Evolutionary conservation across 768 basidiomycete species (phyloP).

Genomic region (Boletus huronensis): DNA sequence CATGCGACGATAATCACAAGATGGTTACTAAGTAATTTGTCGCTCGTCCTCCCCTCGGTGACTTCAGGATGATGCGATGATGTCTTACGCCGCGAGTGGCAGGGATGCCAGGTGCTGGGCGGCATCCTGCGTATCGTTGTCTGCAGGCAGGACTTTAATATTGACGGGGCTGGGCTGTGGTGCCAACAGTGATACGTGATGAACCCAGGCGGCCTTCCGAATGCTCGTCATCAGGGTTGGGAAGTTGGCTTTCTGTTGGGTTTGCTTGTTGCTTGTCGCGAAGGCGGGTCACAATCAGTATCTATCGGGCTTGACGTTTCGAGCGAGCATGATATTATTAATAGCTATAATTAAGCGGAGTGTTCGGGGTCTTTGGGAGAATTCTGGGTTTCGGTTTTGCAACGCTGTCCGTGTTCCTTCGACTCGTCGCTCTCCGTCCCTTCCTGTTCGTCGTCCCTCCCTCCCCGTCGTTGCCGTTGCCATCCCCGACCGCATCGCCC

Average conservation of each 20-base stretch:
- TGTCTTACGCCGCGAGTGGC: not conserved
- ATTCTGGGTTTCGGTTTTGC: conserved; percentile 33
- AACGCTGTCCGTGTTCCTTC: conserved; percentile 31
- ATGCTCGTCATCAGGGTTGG: not conserved
- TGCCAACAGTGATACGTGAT: not conserved
- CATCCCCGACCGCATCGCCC: conserved; percentile 21
- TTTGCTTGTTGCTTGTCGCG: not conserved
- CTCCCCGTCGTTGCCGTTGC: conserved; percentile 23
- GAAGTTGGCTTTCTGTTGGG: not conserved
- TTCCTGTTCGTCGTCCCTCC: conserved; percentile 27
- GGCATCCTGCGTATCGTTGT: not conserved
- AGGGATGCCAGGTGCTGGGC: not conserved
- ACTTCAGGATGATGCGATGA: not conserved
- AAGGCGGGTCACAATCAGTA: not conserved
- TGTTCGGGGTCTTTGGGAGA: conserved; percentile 35
- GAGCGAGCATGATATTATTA: conserved; percentile 10
- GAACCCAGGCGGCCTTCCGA: not conserved
- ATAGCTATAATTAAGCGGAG: conserved; percentile 20
- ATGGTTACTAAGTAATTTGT: not conserved
- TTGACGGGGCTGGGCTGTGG: not conserved
- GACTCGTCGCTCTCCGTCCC: conserved; percentile 32
- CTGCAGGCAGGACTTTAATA: not conserved
- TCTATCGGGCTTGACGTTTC: not conserved
- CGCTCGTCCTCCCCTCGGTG: not conserved
- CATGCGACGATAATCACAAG: not conserved